These are phyloP conservation scores for Entomortierella parvispora DNA, from an alignment of 192 early-diverging fungal species.

Conservation along the genomic window DNA sequence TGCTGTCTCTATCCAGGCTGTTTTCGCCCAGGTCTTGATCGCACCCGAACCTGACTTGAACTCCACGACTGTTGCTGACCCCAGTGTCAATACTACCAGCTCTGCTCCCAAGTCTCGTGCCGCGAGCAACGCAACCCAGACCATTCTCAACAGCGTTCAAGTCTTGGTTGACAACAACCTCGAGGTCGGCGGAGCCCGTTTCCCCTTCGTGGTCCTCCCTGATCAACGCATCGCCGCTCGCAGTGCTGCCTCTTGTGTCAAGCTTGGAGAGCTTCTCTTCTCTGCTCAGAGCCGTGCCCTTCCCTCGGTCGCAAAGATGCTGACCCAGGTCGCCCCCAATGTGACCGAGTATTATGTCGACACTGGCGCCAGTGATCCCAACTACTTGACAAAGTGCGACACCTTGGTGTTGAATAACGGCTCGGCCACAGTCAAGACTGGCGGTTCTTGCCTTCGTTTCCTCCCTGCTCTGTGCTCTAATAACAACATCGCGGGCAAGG, in stretches of 20 bases:
- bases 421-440: conserved; percentile 23
- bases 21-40: conserved; percentile 45
- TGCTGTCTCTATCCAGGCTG: conserved; percentile 33
- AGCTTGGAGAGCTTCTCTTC: conserved; percentile 41
- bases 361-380: conserved; percentile 35
- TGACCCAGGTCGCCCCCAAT: conserved; percentile 22
- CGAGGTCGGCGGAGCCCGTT: conserved; percentile 37
- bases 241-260: conserved; percentile 14
- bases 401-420: conserved; percentile 42
- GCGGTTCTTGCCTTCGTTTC: conserved; percentile 35
- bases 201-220: conserved; percentile 42
- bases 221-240: conserved; percentile 35
- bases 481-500: conserved; percentile 26
- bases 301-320: conserved; percentile 33
- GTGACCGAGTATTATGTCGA: conserved; percentile 39
- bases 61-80: conserved; percentile 10
- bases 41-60: conserved; percentile 44
- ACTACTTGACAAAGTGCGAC: conserved; percentile 30
- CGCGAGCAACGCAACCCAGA: not conserved
- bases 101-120: not conserved
- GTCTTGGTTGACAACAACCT: conserved; percentile 48
- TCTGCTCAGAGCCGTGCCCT: conserved; percentile 37
- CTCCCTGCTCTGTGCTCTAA: conserved; percentile 50
- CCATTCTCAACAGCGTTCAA: conserved; percentile 32
- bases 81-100: conserved; percentile 2